These are phyloP conservation scores for Rhynchospora tenuis DNA, from an alignment of 176 grass and related monocot genomes.

Conservation along the genomic window DNA sequence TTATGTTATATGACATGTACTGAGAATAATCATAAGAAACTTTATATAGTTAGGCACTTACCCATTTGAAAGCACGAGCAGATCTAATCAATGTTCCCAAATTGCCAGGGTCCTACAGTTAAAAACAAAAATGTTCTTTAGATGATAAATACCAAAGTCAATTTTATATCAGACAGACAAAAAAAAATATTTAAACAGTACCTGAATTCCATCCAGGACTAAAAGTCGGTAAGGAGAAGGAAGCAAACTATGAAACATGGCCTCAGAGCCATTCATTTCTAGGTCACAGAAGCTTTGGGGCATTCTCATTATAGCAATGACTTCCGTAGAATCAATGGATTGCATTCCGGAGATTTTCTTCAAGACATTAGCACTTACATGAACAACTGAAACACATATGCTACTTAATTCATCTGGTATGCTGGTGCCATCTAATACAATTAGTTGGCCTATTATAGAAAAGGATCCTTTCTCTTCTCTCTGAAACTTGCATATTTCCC, in stretches of 20 bases:
- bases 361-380: constrained; percentile 56
- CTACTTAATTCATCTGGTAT: constrained; percentile 28
- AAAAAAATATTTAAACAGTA: constrained; percentile 21
- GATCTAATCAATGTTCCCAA: constrained; percentile 92
- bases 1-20: not conserved
- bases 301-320: constrained; percentile 77
- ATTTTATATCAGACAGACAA: not conserved
- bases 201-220: constrained; percentile 95
- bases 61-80: constrained; percentile 90
- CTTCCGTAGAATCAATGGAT: constrained; percentile 66
- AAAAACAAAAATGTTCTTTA: not conserved
- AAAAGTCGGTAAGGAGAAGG: constrained; percentile 53
- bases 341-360: constrained; percentile 90
- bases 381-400: constrained; percentile 34
- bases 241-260: constrained; percentile 32
- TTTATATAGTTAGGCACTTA: constrained; percentile 13
- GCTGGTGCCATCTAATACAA: constrained; percentile 52
- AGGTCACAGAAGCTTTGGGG: constrained; percentile 53
- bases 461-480: constrained; percentile 23
- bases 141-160: not conserved
- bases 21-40: not conserved
- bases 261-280: not conserved
- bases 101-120: constrained; percentile 79
- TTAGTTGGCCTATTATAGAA: constrained; percentile 39
- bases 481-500: constrained; percentile 58